Percentiles rank a stretch among this genome's conserved stretches.
phyloP scores from a whole-genome alignment of 2,329 filamentous ascomycete species.

The Raffaelea albimanens region DNA sequence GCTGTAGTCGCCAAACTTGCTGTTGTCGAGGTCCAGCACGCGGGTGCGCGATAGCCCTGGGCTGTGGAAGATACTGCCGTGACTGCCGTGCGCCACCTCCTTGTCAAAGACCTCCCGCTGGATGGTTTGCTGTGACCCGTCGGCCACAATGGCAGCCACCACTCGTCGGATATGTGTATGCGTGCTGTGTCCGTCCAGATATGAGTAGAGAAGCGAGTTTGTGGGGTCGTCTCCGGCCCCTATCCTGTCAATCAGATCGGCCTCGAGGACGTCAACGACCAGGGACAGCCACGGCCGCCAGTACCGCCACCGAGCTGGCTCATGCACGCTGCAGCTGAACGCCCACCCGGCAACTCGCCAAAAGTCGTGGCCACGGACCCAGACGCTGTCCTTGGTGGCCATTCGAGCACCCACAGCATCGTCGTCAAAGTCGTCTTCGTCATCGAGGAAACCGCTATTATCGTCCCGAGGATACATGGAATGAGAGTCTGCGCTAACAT shows the following conservation, averaged over 20 bases:
- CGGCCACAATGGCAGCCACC: conserved; percentile 58
- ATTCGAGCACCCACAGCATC: conserved; percentile 48
- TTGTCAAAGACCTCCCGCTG: conserved; percentile 54
- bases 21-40: conserved; percentile 47
- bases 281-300: conserved; percentile 76
- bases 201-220: conserved; percentile 52
- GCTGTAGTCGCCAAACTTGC: conserved; percentile 50
- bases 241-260: conserved; percentile 54
- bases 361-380: conserved; percentile 71
- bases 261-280: conserved; percentile 68
- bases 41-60: conserved; percentile 32
- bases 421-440: conserved; percentile 35
- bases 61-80: no score
- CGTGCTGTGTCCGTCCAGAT: conserved; percentile 39
- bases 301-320: conserved; percentile 66
- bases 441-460: no score
- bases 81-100: conserved; percentile 37
- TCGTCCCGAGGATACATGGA: no score
- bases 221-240: conserved; percentile 24
- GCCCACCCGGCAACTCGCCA: conserved; percentile 88
- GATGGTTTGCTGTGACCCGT: conserved; percentile 44
- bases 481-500: no score
- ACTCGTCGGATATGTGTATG: conserved; percentile 42
- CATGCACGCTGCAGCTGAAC: conserved; percentile 73
- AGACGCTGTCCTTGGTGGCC: conserved; percentile 58